Conservation (phyloP, 768 basidiomycete genomes). For the Agrocybe praecox region DNA sequence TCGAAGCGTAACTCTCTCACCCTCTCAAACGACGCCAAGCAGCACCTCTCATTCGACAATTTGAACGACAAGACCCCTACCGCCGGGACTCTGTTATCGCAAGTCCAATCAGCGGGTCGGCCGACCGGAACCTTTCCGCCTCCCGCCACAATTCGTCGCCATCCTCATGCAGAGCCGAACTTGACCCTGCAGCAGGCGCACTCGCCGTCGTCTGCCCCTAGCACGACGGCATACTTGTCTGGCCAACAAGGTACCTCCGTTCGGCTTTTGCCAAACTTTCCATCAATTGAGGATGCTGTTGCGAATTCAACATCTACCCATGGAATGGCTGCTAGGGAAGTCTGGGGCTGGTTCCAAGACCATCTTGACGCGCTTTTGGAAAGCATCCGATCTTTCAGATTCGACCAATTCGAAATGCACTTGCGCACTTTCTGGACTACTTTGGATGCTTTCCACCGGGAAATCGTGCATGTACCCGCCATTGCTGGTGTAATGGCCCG, state of each 20-base stretch:
- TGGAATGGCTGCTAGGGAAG: slow-evolving; percentile 78
- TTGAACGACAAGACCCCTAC: slow-evolving; percentile 87
- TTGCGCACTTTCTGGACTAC: slow-evolving; percentile 85
- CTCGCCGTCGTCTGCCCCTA: slow-evolving; percentile 50
- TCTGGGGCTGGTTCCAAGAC: slow-evolving; percentile 92
- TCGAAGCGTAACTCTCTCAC: slow-evolving; percentile 79
- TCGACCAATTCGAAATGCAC: slow-evolving; percentile 90
- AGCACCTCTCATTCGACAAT: slow-evolving; percentile 60
- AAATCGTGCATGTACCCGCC: slow-evolving; percentile 87
- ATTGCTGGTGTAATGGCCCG: slow-evolving; percentile 88
- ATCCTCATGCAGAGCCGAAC: slow-evolving; percentile 59
- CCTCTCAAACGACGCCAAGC: slow-evolving; percentile 66
- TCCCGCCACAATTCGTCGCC: slow-evolving; percentile 79
- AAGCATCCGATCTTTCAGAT: slow-evolving; percentile 73
- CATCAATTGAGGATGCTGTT: slow-evolving; percentile 84
- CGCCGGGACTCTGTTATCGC: slow-evolving; percentile 72
- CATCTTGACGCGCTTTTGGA: slow-evolving; percentile 85
- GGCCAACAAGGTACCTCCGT: slow-evolving; percentile 63
- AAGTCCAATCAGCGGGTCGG: slow-evolving; percentile 71
- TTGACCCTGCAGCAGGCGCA: slow-evolving; percentile 57
- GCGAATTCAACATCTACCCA: slow-evolving; percentile 75
- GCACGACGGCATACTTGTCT: slow-evolving; percentile 48
- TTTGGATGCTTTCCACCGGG: slow-evolving; percentile 74
- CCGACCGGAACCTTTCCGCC: slow-evolving; percentile 61
- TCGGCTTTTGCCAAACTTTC: slow-evolving; percentile 79